A percentile compares a stretch with the other conserved stretches of the same genome.
Conservation (phyloP, 139 green algal species). For the Asterochloris erici region DNA sequence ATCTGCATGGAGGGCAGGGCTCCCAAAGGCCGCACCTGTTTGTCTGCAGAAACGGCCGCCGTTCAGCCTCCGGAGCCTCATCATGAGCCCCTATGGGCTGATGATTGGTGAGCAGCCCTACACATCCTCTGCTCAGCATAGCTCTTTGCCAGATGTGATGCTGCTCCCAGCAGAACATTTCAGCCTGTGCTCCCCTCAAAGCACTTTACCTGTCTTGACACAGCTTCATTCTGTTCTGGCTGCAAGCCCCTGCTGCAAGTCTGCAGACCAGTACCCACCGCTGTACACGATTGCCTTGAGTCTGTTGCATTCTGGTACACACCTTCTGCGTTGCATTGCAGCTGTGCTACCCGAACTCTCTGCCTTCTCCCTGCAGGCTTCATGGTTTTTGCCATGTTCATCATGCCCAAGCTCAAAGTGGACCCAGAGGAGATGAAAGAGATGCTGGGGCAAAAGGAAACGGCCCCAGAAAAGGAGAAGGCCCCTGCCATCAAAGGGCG, state of each 20-base stretch:
- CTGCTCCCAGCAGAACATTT: background rate
- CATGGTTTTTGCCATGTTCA: conserved; percentile 23
- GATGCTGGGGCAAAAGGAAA: conserved; percentile 5
- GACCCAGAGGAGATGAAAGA: conserved; percentile 22
- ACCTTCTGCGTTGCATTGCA: too few relatives aligned
- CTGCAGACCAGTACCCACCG: background rate
- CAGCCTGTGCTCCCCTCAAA: background rate
- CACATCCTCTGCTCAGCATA: background rate
- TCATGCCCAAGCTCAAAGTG: conserved; percentile 47
- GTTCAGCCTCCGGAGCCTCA: conserved; percentile 35
- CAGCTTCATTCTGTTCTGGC: background rate
- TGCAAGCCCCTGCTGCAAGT: background rate
- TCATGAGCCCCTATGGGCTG: conserved; percentile 54
- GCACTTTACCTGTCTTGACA: background rate
- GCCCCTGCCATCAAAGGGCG: too few relatives aligned
- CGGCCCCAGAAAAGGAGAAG: too few relatives aligned
- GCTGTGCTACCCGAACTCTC: too few relatives aligned
- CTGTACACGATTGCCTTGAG: background rate
- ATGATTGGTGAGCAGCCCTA: conserved; percentile 23
- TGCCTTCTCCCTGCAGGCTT: conserved; percentile 11
- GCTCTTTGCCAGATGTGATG: background rate
- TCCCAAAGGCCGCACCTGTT: too few relatives aligned
- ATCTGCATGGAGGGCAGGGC: too few relatives aligned
- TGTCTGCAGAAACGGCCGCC: conserved; percentile 29
- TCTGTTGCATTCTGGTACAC: too few relatives aligned